phyloP scores from a whole-genome alignment of 768 basidiomycete genomes.

The Mycena chlorophos region DNA sequence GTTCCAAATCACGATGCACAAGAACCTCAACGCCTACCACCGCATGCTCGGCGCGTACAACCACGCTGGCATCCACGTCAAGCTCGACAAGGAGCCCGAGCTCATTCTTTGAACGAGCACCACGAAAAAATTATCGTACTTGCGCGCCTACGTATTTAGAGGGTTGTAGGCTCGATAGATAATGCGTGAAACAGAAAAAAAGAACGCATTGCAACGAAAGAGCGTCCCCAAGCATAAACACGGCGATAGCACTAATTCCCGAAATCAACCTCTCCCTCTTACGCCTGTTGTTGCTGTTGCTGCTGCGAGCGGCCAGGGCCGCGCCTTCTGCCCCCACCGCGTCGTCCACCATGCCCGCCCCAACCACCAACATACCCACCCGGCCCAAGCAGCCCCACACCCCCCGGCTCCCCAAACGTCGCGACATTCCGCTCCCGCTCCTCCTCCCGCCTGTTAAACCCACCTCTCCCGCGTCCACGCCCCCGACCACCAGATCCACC shows the following conservation, averaged over 20 bases:
- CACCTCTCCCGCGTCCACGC: conserved; percentile 50
- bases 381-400: conserved; percentile 74
- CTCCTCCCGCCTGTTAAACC: conserved; percentile 74
- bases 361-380: conserved; percentile 79
- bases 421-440: conserved; percentile 83
- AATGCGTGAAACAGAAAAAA: background rate
- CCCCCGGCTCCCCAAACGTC: conserved; percentile 85
- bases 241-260: no score
- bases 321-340: conserved; percentile 34
- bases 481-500: conserved; percentile 42
- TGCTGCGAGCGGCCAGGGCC: conserved; percentile 1
- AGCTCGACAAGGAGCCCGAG: conserved; percentile 52
- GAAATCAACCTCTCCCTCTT: no score
- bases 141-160: background rate
- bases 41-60: conserved; percentile 82
- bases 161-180: background rate
- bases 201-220: background rate
- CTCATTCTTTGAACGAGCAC: conserved; percentile 30
- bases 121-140: background rate
- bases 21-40: conserved; percentile 95
- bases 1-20: conserved; percentile 97
- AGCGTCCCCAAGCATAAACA: no score
- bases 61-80: conserved; percentile 79
- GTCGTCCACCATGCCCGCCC: conserved; percentile 65
- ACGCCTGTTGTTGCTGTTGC: background rate